Conservation (phyloP, 495 filamentous ascomycete genomes). For the Penicillium cosmopolitanum region DNA sequence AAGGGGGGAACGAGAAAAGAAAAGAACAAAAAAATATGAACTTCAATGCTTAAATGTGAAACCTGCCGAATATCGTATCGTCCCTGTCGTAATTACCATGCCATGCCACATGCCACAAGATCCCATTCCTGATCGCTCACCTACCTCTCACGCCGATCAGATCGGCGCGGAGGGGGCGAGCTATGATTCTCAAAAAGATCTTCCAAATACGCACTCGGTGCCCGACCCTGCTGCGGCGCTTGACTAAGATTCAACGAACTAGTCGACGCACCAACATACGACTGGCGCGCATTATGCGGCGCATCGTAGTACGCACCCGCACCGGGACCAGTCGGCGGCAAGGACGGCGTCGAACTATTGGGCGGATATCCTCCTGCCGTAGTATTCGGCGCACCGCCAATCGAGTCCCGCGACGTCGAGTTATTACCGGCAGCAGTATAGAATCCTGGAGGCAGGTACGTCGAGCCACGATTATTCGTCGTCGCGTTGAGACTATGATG, state of each 20-base stretch:
- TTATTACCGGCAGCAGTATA: slow-evolving; percentile 71
- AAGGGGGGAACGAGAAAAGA: neutral
- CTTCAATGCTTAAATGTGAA: neutral
- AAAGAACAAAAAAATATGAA: slow-evolving; percentile 7
- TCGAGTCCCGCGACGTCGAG: slow-evolving; percentile 28
- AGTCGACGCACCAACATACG: slow-evolving; percentile 56
- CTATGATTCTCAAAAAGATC: slow-evolving; percentile 80
- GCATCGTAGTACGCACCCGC: slow-evolving; percentile 29
- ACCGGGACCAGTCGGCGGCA: slow-evolving; percentile 42
- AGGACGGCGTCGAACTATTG: slow-evolving; percentile 42
- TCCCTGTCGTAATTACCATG: slow-evolving; percentile 15
- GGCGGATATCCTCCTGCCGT: slow-evolving; percentile 52
- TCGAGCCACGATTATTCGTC: slow-evolving; percentile 58
- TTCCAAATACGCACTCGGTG: slow-evolving; percentile 90
- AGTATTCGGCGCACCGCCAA: slow-evolving; percentile 6
- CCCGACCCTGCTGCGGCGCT: slow-evolving; percentile 71
- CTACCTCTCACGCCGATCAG: slow-evolving; percentile 16
- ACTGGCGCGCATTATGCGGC: slow-evolving; percentile 29
- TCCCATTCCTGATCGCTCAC: neutral
- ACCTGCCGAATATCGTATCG: slow-evolving; percentile 2
- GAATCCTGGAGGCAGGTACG: slow-evolving; percentile 89
- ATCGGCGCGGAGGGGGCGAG: slow-evolving; percentile 25
- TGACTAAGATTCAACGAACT: slow-evolving; percentile 71
- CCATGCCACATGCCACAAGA: neutral
- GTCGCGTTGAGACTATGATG: slow-evolving; percentile 23